Conservation (phyloP, 805 yeast genomes). For the Torulaspora quercuum region DNA sequence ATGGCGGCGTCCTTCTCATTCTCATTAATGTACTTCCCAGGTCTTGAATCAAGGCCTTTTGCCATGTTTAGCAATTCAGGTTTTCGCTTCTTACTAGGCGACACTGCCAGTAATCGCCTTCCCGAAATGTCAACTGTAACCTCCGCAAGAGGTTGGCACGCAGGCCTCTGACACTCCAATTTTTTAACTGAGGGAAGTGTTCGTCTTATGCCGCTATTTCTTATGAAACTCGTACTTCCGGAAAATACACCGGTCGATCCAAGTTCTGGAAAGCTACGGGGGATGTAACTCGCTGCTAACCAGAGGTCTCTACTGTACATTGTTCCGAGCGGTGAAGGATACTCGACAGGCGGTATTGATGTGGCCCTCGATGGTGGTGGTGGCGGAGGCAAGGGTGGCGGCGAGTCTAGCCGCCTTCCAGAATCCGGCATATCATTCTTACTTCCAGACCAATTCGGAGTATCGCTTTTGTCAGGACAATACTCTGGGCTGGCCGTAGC, state of each 20-base stretch:
- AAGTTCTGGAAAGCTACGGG: slow-evolving; percentile 13
- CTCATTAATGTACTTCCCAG: slow-evolving; percentile 4
- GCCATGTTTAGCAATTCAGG: slow-evolving; percentile 6
- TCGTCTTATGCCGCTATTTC: slow-evolving; percentile 13
- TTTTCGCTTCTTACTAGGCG: slow-evolving; percentile 2
- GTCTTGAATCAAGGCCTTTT: slow-evolving; percentile 6
- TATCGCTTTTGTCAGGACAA: too few species aligned
- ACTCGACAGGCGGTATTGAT: slow-evolving; percentile 6
- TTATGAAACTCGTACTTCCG: slow-evolving; percentile 4
- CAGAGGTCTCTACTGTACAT: slow-evolving; percentile 1
- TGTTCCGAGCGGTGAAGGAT: not conserved
- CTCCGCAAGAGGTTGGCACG: slow-evolving; percentile 5
- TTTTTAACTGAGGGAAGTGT: slow-evolving; percentile 6
- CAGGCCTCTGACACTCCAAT: not conserved
- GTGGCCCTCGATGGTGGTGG: slow-evolving; percentile 12
- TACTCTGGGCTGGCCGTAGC: too few species aligned
- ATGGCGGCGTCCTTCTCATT: slow-evolving; percentile 14
- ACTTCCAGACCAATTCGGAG: too few species aligned
- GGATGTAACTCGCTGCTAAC: slow-evolving; percentile 3
- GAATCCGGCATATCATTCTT: too few species aligned
- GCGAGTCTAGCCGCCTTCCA: not conserved
- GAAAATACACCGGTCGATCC: slow-evolving; percentile 5
- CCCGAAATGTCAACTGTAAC: not conserved
- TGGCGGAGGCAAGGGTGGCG: slow-evolving; percentile 6
- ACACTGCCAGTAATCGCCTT: not conserved